phyloP scores from a whole-genome alignment of 441 rosid species.

The Dalechampia spathulata region DNA sequence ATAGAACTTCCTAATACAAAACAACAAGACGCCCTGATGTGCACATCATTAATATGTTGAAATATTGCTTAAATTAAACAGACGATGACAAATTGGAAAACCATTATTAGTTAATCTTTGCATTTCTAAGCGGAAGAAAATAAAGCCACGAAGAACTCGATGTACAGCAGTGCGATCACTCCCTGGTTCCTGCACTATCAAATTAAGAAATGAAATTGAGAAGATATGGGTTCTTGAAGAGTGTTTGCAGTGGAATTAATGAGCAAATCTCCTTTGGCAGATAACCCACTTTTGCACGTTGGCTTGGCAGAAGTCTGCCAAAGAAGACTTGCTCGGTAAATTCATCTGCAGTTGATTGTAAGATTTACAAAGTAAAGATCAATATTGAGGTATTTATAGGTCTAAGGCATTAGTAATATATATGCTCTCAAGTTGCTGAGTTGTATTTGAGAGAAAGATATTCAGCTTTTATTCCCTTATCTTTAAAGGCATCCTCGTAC shows the following conservation, averaged over 20 bases:
- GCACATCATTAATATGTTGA: background rate
- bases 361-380: background rate
- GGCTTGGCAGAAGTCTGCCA: conserved; percentile 2
- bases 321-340: conserved; percentile 23
- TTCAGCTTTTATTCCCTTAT: conserved; percentile 17
- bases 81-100: no score
- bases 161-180: no score
- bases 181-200: no score
- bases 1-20: no score
- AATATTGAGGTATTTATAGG: conserved; percentile 1
- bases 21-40: no score
- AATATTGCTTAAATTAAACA: no score
- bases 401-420: background rate
- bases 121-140: background rate
- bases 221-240: background rate
- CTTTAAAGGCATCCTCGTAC: conserved; percentile 20
- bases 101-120: no score
- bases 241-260: conserved; percentile 15
- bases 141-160: no score
- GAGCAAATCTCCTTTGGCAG: conserved; percentile 37
- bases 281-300: background rate
- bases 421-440: background rate
- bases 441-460: background rate
- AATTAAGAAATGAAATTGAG: background rate
- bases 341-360: conserved; percentile 9